Evolutionary conservation across 495 filamentous ascomycete genomes (phyloP).

Genomic region (Thermothielavioides terrestris): DNA sequence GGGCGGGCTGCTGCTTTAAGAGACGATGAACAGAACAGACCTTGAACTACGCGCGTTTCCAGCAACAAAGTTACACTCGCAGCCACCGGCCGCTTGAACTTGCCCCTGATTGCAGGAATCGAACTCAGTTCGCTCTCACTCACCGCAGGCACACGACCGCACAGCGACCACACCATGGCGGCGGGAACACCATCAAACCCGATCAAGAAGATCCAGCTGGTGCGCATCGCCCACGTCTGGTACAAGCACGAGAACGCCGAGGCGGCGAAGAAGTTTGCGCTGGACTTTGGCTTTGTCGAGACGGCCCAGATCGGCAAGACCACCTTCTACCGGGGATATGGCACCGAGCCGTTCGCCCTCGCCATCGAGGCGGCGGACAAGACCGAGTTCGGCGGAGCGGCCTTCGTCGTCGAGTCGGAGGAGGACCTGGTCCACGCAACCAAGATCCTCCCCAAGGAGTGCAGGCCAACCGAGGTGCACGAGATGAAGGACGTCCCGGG

Average conservation of each 20-base stretch:
- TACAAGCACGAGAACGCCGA: slow-evolving; percentile 48
- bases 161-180: slow-evolving; percentile 15
- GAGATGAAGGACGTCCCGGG: slow-evolving; percentile 48
- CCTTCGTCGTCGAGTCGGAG: slow-evolving; percentile 48
- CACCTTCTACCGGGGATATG: slow-evolving; percentile 53
- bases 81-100: too few relatives aligned
- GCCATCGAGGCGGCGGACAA: slow-evolving; percentile 40
- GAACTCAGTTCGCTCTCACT: too few relatives aligned
- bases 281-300: slow-evolving; percentile 51
- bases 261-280: slow-evolving; percentile 39
- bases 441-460: slow-evolving; percentile 34
- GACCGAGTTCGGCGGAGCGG: slow-evolving; percentile 45
- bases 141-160: too few relatives aligned
- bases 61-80: too few relatives aligned
- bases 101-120: too few relatives aligned
- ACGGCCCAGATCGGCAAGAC: slow-evolving; percentile 36
- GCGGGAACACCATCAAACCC: slow-evolving; percentile 18
- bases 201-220: slow-evolving; percentile 41
- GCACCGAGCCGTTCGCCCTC: slow-evolving; percentile 50
- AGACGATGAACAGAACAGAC: too few relatives aligned
- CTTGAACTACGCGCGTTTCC: too few relatives aligned
- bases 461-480: slow-evolving; percentile 38
- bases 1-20: background rate
- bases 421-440: slow-evolving; percentile 45
- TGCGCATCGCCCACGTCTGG: slow-evolving; percentile 48